Evolutionary conservation across 192 early-diverging fungal species (phyloP).

Genomic region (Blastocladiella britannica): DNA sequence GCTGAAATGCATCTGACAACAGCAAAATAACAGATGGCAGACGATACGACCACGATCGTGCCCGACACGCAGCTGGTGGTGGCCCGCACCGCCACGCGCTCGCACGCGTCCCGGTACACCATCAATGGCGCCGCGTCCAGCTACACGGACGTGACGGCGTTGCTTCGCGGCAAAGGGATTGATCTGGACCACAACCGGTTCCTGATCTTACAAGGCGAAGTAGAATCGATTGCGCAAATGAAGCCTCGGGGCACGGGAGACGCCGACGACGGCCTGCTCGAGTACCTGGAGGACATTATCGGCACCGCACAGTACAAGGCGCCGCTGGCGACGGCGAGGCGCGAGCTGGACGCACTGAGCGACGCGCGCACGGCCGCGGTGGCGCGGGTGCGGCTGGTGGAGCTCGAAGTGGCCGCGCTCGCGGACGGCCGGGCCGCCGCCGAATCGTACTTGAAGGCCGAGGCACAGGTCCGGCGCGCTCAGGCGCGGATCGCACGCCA

Average conservation of each 20-base stretch:
- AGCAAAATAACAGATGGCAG: no score
- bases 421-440: conserved; percentile 22
- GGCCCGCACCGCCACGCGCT: conserved; percentile 43
- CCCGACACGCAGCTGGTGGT: conserved; percentile 52
- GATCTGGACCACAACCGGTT: conserved; percentile 97
- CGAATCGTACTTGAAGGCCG: neutral
- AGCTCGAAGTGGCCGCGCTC: conserved; percentile 62
- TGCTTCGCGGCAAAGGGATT: conserved; percentile 66
- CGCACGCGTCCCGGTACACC: conserved; percentile 53
- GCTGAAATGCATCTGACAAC: neutral
- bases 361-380: conserved; percentile 57
- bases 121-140: conserved; percentile 43
- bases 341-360: conserved; percentile 52
- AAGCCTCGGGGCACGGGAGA: conserved; percentile 82
- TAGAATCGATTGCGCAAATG: conserved; percentile 97
- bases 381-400: conserved; percentile 65
- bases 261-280: conserved; percentile 83
- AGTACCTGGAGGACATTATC: conserved; percentile 97
- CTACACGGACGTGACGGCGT: conserved; percentile 61
- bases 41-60: conserved; percentile 24
- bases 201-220: conserved; percentile 92
- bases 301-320: conserved; percentile 77
- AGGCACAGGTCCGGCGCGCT: neutral
- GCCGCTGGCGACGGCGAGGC: conserved; percentile 50
- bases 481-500: no score